These are phyloP conservation scores for Linum lewisii DNA, from an alignment of 345 rosid genomes.

Conservation along the genomic window DNA sequence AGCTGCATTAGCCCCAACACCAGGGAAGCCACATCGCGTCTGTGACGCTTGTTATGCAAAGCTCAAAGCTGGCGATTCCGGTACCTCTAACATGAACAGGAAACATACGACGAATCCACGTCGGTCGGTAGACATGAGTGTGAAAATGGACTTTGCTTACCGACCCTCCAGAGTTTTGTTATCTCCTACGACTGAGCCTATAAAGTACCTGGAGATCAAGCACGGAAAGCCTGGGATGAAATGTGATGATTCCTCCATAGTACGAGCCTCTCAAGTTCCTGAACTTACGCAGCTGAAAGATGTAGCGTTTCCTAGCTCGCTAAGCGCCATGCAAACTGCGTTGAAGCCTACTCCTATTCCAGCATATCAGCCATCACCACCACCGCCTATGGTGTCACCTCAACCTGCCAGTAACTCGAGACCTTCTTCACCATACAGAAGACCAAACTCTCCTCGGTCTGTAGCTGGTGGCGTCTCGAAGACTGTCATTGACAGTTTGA, in stretches of 20 bases:
- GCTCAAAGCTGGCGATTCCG: slow-evolving; percentile 67
- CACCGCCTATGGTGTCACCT: slow-evolving; percentile 16
- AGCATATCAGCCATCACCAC: slow-evolving; percentile 11
- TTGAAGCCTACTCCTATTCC: slow-evolving; percentile 33
- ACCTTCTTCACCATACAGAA: slow-evolving; percentile 53
- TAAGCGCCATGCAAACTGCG: slow-evolving; percentile 53
- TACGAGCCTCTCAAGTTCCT: slow-evolving; percentile 74
- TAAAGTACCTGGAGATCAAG: slow-evolving; percentile 59
- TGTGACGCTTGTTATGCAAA: slow-evolving; percentile 85
- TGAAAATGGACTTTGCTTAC: slow-evolving; percentile 33
- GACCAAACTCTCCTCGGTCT: slow-evolving; percentile 64
- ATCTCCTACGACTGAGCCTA: slow-evolving; percentile 54
- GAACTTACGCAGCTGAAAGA: slow-evolving; percentile 54
- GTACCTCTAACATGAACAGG: slow-evolving; percentile 30
- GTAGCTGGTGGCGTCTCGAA: slow-evolving; percentile 52
- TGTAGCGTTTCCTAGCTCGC: slow-evolving; percentile 63
- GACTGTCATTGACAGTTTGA: slow-evolving; percentile 64
- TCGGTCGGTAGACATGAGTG: slow-evolving; percentile 41
- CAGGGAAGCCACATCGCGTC: slow-evolving; percentile 93
- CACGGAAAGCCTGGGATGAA: slow-evolving; percentile 44
- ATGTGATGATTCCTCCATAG: slow-evolving; percentile 39
- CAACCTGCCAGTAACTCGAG: slow-evolving; percentile 39
- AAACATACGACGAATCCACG: slow-evolving; percentile 28
- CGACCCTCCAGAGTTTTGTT: slow-evolving; percentile 50
- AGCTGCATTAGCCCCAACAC: slow-evolving; percentile 97